Percentiles rank a stretch among this genome's conserved stretches.
These are phyloP conservation scores for Apiotrichum mycotoxinovorans DNA, from an alignment of 1,284 basidiomycete genomes.

Conservation along the genomic window DNA sequence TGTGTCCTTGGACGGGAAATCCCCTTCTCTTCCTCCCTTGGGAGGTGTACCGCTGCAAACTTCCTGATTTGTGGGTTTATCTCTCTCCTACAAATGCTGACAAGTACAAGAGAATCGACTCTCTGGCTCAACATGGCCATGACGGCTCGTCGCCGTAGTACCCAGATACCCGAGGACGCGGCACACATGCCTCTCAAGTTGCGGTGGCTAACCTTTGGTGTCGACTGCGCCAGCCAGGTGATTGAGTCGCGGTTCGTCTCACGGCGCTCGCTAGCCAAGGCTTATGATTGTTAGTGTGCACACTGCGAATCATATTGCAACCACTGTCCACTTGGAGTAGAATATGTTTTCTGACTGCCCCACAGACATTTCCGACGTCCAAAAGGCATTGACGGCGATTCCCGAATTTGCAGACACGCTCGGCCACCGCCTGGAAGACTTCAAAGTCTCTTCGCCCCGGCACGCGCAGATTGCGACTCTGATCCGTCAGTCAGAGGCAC, in stretches of 20 bases:
- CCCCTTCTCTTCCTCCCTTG: neutral
- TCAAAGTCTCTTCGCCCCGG: neutral
- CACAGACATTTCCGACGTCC: neutral
- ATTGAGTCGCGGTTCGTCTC: slow-evolving; percentile 1
- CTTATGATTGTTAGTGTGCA: neutral
- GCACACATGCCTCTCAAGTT: neutral
- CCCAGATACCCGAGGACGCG: neutral
- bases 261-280: neutral
- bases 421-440: neutral
- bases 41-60: neutral
- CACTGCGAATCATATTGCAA: too few relatives aligned
- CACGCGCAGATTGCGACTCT: neutral
- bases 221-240: neutral
- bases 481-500: neutral
- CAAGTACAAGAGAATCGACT: neutral
- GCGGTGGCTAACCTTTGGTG: neutral
- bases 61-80: neutral
- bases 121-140: slow-evolving; percentile 4
- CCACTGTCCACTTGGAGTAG: neutral
- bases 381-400: neutral
- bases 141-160: neutral
- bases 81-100: too few relatives aligned
- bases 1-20: neutral
- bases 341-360: neutral
- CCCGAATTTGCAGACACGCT: neutral